Conservation (phyloP, 2,329 filamentous ascomycete species). For the Aspergillus novofumigatus region DNA sequence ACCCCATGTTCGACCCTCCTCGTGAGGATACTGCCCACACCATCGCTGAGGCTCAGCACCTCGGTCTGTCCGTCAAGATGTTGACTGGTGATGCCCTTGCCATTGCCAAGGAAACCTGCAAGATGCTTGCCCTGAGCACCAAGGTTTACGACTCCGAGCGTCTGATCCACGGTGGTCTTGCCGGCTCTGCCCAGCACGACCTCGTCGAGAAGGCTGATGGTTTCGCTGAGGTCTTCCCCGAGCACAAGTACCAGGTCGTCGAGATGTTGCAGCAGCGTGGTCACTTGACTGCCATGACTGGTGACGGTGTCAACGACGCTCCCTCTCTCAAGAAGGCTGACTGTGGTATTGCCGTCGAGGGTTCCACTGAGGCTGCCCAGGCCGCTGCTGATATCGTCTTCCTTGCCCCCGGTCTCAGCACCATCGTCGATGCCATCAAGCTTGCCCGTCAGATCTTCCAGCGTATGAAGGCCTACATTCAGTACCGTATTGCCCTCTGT, state of each 20-base stretch:
- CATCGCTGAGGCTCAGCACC: slow-evolving; percentile 69
- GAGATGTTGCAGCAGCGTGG: slow-evolving; percentile 72
- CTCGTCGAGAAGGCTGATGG: slow-evolving; percentile 71
- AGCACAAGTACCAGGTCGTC: slow-evolving; percentile 73
- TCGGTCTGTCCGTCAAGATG: slow-evolving; percentile 77
- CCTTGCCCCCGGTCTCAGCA: slow-evolving; percentile 67
- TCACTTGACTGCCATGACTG: slow-evolving; percentile 71
- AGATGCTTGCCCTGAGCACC: slow-evolving; percentile 73
- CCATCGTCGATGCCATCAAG: slow-evolving; percentile 70
- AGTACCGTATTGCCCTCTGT: slow-evolving; percentile 72
- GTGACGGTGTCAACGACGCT: slow-evolving; percentile 72
- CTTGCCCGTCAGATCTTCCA: slow-evolving; percentile 71
- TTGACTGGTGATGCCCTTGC: slow-evolving; percentile 75
- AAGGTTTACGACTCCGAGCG: slow-evolving; percentile 79
- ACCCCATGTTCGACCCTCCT: slow-evolving; percentile 77
- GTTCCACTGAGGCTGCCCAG: slow-evolving; percentile 67
- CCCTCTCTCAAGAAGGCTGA: slow-evolving; percentile 71
- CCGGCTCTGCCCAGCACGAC: slow-evolving; percentile 69
- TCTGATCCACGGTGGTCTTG: slow-evolving; percentile 71
- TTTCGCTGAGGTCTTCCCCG: slow-evolving; percentile 70
- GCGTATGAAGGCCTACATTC: slow-evolving; percentile 73
- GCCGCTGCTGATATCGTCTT: slow-evolving; percentile 71
- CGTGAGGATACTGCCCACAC: slow-evolving; percentile 76
- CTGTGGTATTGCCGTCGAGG: slow-evolving; percentile 70
- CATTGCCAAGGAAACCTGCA: slow-evolving; percentile 77